Conservation (phyloP, 83 land plant genomes). For the Diphasiastrum complanatum region DNA sequence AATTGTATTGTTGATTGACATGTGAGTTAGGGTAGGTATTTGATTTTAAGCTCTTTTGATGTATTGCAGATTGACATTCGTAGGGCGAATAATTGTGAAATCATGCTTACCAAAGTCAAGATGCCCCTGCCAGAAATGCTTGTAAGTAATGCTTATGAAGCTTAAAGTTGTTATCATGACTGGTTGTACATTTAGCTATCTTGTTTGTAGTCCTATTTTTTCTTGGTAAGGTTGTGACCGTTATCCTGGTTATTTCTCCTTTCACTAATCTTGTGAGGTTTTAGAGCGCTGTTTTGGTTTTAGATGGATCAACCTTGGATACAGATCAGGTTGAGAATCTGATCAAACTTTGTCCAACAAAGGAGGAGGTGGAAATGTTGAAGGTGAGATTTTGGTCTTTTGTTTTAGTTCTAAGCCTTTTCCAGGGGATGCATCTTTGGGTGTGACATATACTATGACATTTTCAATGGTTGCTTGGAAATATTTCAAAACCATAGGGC, state of each 20-base stretch:
- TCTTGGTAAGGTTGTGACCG: no score
- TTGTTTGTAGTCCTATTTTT: no score
- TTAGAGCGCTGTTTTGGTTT: slow-evolving; percentile 67
- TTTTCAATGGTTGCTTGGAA: no score
- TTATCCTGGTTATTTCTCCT: no score
- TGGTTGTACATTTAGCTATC: background rate
- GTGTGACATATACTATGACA: no score
- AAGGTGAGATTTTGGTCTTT: slow-evolving; percentile 45
- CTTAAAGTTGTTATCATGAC: no score
- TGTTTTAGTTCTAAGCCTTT: background rate
- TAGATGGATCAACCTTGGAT: slow-evolving; percentile 83
- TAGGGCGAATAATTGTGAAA: slow-evolving; percentile 90
- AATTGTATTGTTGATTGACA: no score
- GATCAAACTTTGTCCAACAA: slow-evolving; percentile 80
- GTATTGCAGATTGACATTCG: slow-evolving; percentile 78
- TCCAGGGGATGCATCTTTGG: no score
- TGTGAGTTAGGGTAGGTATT: no score
- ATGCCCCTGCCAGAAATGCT: slow-evolving; percentile 81
- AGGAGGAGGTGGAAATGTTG: slow-evolving; percentile 83
- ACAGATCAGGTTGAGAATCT: slow-evolving; percentile 89
- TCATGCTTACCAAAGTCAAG: slow-evolving; percentile 96
- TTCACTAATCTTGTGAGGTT: background rate
- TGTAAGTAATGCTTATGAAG: no score
- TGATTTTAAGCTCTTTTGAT: slow-evolving; percentile 16
- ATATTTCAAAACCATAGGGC: no score